Evolutionary conservation across 768 basidiomycete species (phyloP), one percentile per base, ranked within the genome.

Genomic region (Lactarius sp.): DNA sequence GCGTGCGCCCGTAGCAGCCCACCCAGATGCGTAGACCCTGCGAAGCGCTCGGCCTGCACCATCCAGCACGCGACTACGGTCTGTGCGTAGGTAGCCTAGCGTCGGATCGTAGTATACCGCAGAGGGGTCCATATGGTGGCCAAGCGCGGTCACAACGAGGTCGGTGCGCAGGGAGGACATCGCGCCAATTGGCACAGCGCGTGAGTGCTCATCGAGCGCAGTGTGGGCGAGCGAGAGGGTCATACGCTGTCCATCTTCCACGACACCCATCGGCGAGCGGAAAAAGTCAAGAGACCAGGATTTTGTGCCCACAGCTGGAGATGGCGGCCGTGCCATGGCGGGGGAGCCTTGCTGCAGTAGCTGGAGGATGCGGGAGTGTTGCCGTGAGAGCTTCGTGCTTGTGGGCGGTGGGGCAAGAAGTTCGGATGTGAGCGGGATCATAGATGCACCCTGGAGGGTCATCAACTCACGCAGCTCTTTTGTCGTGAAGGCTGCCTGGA

Each of bases 21-120:
- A 99, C 10, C 96, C 96, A 1, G 91, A 87, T 1, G 92, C 88
- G 71, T 97, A 99, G n/a, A 95, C 78, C 62, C 83, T 84, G 42
- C 78, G 79, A 42, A 86, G 67, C 18, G 73, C 59, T 2, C 69
- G 69, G 12, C 75, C 72, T 5, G 66, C 67, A 3, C 72, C 68
- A 12, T 77, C 76, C 33, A 83, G 69, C 8, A 90, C 75, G 13
- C 85, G 79, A 4, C 83, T 83, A 7, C 74, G 73, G 3, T 73
- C 66, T 1, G 81, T 81, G n/a, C 84, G 81, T 14, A 90, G 75
- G 68, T 85, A 86, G 3, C 80, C 75, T 4, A 83, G 72, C 2
- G 74, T 69, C 0, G 83, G 76, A 69, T 91, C 86, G 67, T 81
- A 86, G 76, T 81, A 94, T 36, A 78, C 75, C 41, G 71, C 75